A percentile compares a stretch with the other conserved stretches of the same genome.
Evolutionary conservation across 2,329 filamentous ascomycete genomes (phyloP).

Genomic region (Neofusicoccum umdonicola): DNA sequence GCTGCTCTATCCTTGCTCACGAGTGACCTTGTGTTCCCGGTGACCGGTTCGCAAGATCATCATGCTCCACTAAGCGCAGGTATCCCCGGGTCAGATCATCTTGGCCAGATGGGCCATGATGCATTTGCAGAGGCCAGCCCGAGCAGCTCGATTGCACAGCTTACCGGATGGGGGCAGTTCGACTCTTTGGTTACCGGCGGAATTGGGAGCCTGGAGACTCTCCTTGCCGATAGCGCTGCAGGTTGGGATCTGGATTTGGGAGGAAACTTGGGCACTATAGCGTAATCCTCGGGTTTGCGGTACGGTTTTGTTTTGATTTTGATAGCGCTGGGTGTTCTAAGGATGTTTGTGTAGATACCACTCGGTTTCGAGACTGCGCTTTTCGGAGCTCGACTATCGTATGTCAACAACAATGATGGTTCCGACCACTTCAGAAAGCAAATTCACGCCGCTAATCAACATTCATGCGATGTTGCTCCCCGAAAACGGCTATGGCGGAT

Average conservation of each 20-base stretch:
- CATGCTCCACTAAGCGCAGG: too few relatives aligned
- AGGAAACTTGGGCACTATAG: neutral
- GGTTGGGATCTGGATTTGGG: neutral
- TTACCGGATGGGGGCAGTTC: conserved; percentile 39
- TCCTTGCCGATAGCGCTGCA: neutral
- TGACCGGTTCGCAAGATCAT: too few relatives aligned
- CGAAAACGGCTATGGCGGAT: too few relatives aligned
- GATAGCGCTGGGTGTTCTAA: neutral
- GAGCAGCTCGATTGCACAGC: conserved; percentile 32
- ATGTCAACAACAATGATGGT: too few relatives aligned
- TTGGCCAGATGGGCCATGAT: neutral
- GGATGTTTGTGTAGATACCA: neutral
- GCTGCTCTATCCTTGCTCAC: neutral
- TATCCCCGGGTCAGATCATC: too few relatives aligned
- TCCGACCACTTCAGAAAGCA: too few relatives aligned
- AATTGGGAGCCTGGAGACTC: conserved; percentile 5
- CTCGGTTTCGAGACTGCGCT: too few relatives aligned
- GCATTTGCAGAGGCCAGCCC: neutral
- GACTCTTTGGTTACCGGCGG: conserved; percentile 31
- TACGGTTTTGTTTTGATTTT: neutral
- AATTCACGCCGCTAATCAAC: too few relatives aligned
- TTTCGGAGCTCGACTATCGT: too few relatives aligned
- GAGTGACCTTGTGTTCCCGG: neutral
- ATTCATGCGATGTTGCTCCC: too few relatives aligned
- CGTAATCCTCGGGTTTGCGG: too few relatives aligned